These are phyloP conservation scores for Smittium mucronatum DNA, from an alignment of 371 early-diverging fungal genomes.

Conservation along the genomic window DNA sequence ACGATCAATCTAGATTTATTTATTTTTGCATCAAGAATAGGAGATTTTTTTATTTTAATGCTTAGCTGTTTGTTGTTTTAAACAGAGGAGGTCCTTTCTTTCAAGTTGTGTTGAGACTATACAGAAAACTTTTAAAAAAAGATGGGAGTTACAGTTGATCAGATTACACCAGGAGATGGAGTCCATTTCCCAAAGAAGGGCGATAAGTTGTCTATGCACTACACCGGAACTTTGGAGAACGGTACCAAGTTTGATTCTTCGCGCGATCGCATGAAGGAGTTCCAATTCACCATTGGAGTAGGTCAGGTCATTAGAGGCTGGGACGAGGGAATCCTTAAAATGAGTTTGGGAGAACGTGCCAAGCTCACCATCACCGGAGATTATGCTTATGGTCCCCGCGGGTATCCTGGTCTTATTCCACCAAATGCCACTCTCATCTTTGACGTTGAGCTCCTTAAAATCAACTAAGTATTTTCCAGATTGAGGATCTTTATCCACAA, in stretches of 20 bases:
- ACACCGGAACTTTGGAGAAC: slow-evolving; percentile 47
- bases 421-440: slow-evolving; percentile 71
- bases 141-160: slow-evolving; percentile 33
- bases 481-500: background rate
- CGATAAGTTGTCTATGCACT: slow-evolving; percentile 56
- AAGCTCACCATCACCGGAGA: slow-evolving; percentile 56
- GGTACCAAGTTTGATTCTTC: slow-evolving; percentile 82
- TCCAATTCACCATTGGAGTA: slow-evolving; percentile 70
- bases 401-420: slow-evolving; percentile 63
- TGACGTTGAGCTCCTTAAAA: slow-evolving; percentile 70
- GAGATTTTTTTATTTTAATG: no score
- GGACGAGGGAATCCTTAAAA: slow-evolving; percentile 73
- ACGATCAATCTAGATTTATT: no score
- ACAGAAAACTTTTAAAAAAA: background rate
- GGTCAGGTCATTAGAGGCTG: slow-evolving; percentile 87
- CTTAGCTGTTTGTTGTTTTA: no score
- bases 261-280: slow-evolving; percentile 62
- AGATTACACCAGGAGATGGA: slow-evolving; percentile 55
- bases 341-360: slow-evolving; percentile 64
- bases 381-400: slow-evolving; percentile 57
- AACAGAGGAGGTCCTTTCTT: no score
- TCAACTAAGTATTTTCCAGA: slow-evolving; percentile 37
- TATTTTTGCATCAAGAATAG: no score
- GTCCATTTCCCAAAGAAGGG: slow-evolving; percentile 73
- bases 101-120: no score